Conservation (phyloP, 805 yeast genomes). For the Cyberlindnera mycetangii region DNA sequence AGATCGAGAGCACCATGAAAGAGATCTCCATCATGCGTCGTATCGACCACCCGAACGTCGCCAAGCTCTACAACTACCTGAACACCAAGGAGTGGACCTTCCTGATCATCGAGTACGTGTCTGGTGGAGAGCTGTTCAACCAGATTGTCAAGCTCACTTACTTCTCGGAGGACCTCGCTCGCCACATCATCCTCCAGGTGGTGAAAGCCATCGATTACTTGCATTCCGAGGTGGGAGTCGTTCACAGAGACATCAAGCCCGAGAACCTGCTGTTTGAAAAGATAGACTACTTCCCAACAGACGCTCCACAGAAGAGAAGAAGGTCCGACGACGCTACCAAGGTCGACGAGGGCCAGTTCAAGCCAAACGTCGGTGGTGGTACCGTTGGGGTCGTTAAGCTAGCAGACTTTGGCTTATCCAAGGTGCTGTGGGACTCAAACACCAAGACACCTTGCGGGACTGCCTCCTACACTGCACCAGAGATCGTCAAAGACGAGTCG, state of each 20-base stretch:
- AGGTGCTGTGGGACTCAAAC: conserved; percentile 45
- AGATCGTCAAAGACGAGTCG: conserved; percentile 55
- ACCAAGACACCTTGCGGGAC: conserved; percentile 77
- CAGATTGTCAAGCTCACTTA: conserved; percentile 67
- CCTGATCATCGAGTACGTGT: conserved; percentile 42
- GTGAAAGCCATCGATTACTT: conserved; percentile 89
- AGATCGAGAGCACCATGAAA: conserved; percentile 67
- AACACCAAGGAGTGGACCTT: conserved; percentile 62
- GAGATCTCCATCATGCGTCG: conserved; percentile 78
- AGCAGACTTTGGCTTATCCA: conserved; percentile 71
- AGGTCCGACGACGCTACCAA: conserved; percentile 54
- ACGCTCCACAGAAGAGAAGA: conserved; percentile 30
- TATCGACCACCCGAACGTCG: conserved; percentile 61
- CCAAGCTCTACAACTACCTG: conserved; percentile 60
- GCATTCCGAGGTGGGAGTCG: conserved; percentile 90
- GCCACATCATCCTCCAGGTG: conserved; percentile 60
- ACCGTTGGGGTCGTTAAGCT: conserved; percentile 60
- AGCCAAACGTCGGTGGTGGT: conserved; percentile 55
- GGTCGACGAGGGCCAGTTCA: conserved; percentile 58
- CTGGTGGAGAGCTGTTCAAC: conserved; percentile 75
- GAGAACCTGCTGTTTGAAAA: conserved; percentile 80
- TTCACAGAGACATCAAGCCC: conserved; percentile 95
- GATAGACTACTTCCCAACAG: conserved; percentile 17
- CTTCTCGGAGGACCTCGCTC: conserved; percentile 52
- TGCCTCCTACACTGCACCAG: conserved; percentile 75